A percentile compares a stretch with the other conserved stretches of the same genome.
phyloP scores from a whole-genome alignment of 208 protist species.

The Blastocrithidia nonstop region DNA sequence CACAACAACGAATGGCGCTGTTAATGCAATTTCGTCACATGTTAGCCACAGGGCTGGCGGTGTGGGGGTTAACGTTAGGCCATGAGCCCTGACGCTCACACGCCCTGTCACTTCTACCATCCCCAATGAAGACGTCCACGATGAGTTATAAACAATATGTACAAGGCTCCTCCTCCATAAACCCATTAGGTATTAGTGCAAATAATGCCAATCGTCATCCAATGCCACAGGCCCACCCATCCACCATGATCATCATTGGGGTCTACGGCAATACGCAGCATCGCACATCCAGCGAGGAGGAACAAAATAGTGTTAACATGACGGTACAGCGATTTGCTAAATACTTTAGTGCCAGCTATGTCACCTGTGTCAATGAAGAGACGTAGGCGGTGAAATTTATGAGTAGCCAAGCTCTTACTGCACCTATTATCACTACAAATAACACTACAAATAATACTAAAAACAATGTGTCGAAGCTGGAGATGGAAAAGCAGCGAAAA shows the following conservation, averaged over 20 bases:
- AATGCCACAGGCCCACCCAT: slow-evolving; percentile 16
- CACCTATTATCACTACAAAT: no score
- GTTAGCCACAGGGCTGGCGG: slow-evolving; percentile 19
- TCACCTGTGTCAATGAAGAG: slow-evolving; percentile 27
- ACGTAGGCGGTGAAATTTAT: slow-evolving; percentile 39
- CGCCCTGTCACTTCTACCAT: slow-evolving; percentile 38
- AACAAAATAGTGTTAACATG: slow-evolving; percentile 14
- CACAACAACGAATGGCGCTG: slow-evolving; percentile 29
- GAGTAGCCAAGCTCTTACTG: slow-evolving; percentile 20
- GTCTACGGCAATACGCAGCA: slow-evolving; percentile 19
- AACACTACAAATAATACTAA: no score
- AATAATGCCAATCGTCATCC: no score
- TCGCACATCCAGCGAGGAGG: slow-evolving; percentile 33
- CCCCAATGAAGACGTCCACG: slow-evolving; percentile 18
- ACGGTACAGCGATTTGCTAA: slow-evolving; percentile 34
- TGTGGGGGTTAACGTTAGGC: slow-evolving; percentile 54
- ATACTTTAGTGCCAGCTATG: slow-evolving; percentile 28
- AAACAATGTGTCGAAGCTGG: neutral
- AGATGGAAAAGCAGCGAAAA: neutral
- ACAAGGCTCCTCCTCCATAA: neutral
- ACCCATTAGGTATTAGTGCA: no score
- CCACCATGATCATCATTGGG: slow-evolving; percentile 40
- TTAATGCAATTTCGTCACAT: slow-evolving; percentile 18
- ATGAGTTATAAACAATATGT: slow-evolving; percentile 1
- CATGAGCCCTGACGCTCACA: slow-evolving; percentile 19